Evolutionary conservation across 2,329 filamentous ascomycete genomes (phyloP).

Genomic region (Leptoxyphium fumago): DNA sequence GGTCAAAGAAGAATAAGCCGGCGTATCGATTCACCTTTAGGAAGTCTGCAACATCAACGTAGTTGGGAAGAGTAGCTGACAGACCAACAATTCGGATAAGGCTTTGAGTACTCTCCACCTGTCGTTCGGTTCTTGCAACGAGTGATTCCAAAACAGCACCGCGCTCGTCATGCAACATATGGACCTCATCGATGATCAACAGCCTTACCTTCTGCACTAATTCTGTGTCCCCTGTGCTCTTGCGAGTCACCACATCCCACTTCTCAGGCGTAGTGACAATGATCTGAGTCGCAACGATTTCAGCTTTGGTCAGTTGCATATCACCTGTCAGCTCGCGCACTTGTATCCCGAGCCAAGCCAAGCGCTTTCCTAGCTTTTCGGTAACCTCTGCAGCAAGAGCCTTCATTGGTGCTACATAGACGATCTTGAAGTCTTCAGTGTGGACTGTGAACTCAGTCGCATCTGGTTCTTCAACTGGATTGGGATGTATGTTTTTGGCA

Average conservation of each 20-base stretch:
- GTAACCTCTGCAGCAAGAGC: conserved; percentile 92
- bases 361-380: conserved; percentile 77
- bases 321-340: conserved; percentile 92
- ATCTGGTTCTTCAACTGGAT: conserved; percentile 57
- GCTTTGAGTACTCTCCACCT: conserved; percentile 96
- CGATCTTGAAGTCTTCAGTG: conserved; percentile 86
- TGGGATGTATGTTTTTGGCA: conserved; percentile 69
- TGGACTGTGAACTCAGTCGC: conserved; percentile 71
- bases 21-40: conserved; percentile 87
- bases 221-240: conserved; percentile 93
- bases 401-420: conserved; percentile 99
- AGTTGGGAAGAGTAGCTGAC: conserved; percentile 91
- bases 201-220: conserved; percentile 93
- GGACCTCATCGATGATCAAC: conserved; percentile 95
- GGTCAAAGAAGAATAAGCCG: conserved; percentile 93
- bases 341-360: conserved; percentile 85
- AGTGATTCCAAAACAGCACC: conserved; percentile 92
- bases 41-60: conserved; percentile 91
- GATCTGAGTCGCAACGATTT: conserved; percentile 91
- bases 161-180: conserved; percentile 97
- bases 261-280: conserved; percentile 98
- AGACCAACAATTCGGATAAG: conserved; percentile 92
- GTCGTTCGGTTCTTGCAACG: conserved; percentile 84
- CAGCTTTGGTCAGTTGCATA: conserved; percentile 95
- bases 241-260: conserved; percentile 96